A percentile compares a stretch with the other conserved stretches of the same genome.
Conservation (phyloP, 257 asterid species). For the Scutellaria minor region DNA sequence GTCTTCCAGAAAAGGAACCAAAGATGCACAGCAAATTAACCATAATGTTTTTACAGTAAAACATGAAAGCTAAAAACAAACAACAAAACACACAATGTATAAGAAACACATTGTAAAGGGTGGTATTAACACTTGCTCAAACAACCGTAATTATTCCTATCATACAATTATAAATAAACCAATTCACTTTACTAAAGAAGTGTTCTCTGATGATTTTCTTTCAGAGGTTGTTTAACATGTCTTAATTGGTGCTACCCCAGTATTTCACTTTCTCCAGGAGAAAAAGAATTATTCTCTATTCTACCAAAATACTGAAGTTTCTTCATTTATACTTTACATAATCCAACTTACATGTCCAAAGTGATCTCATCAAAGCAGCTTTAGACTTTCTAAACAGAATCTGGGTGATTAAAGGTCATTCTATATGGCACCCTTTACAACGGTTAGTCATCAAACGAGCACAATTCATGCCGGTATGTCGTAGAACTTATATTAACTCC, state of each 20-base stretch:
- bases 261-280: neutral
- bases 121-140: no score
- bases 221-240: neutral
- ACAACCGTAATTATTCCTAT: no score
- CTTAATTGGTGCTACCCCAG: neutral
- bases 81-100: no score
- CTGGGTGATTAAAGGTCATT: neutral
- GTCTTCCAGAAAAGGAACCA: no score
- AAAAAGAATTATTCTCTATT: neutral
- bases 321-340: neutral
- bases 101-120: no score
- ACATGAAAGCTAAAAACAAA: no score
- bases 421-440: neutral
- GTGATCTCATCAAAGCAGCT: conserved; percentile 15
- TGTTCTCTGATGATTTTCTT: neutral
- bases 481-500: neutral
- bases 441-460: neutral
- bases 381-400: neutral
- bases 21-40: no score
- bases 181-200: neutral
- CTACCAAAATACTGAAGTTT: conserved; percentile 6
- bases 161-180: neutral
- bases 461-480: neutral
- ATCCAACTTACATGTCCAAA: neutral
- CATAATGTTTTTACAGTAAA: no score